These are phyloP conservation scores for Gonapodya sp. DNA, from an alignment of 192 early-diverging fungal genomes.

Conservation along the genomic window DNA sequence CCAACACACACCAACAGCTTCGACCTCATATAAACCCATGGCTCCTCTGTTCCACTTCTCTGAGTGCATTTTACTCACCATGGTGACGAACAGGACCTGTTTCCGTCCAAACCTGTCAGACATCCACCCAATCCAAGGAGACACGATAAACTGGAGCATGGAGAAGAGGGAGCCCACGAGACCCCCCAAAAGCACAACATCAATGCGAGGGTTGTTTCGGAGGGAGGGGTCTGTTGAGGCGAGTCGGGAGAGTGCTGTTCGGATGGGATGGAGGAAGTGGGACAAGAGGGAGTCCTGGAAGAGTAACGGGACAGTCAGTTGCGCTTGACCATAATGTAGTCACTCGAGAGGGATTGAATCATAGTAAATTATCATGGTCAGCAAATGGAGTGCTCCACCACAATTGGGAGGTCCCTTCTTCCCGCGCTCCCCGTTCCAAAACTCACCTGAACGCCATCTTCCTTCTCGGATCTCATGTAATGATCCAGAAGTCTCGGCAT, in stretches of 20 bases:
- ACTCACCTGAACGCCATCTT: background rate
- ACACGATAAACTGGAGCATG: constrained; percentile 78
- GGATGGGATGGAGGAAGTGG: background rate
- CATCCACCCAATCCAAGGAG: constrained; percentile 72
- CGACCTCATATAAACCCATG: too few relatives aligned
- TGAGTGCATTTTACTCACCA: constrained; percentile 38
- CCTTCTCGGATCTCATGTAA: constrained; percentile 43
- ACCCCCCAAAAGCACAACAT: constrained; percentile 84
- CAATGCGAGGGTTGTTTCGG: constrained; percentile 20
- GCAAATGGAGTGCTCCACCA: too few relatives aligned
- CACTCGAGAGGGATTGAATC: too few relatives aligned
- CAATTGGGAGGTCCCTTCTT: too few relatives aligned
- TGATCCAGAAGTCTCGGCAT: constrained; percentile 82
- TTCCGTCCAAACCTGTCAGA: constrained; percentile 75
- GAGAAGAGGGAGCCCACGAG: constrained; percentile 87
- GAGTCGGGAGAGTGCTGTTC: background rate
- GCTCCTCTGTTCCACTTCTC: too few relatives aligned
- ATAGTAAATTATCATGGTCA: too few relatives aligned
- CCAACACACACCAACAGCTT: too few relatives aligned
- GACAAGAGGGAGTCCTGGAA: background rate
- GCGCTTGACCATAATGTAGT: too few relatives aligned
- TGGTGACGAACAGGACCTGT: constrained; percentile 69
- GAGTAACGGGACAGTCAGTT: too few relatives aligned
- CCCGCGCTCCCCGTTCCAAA: too few relatives aligned
- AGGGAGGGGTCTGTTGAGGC: background rate